Percentiles rank a stretch among this genome's conserved stretches.
phyloP scores from a whole-genome alignment of 2,329 filamentous ascomycete species.

The Fusarium cyanostomum region DNA sequence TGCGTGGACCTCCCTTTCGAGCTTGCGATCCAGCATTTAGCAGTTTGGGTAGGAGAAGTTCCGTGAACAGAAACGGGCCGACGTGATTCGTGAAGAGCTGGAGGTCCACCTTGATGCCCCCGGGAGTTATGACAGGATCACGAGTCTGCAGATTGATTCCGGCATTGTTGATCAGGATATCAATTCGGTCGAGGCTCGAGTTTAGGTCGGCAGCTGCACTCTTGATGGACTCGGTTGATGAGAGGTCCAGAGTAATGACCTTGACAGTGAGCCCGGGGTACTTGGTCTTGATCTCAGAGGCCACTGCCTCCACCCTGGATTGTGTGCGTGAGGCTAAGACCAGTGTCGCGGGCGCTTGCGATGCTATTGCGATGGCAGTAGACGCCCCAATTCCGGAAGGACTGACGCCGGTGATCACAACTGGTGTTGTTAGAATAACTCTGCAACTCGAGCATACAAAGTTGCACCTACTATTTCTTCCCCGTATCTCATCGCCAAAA shows the following conservation, averaged over 20 bases:
- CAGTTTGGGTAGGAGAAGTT: slow-evolving; percentile 48
- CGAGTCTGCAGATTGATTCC: slow-evolving; percentile 15
- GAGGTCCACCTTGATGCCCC: slow-evolving; percentile 1
- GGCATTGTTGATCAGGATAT: slow-evolving; percentile 28
- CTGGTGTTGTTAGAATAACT: neutral
- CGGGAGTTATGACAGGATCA: neutral
- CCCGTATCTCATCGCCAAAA: neutral
- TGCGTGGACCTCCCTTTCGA: slow-evolving; percentile 34
- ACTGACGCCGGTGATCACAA: slow-evolving; percentile 18
- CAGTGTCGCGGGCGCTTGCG: slow-evolving; percentile 3
- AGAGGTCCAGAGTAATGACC: slow-evolving; percentile 7
- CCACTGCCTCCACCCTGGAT: slow-evolving; percentile 1
- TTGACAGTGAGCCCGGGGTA: neutral
- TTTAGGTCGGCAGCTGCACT: neutral
- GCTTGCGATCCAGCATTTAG: slow-evolving; percentile 17
- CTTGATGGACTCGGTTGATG: slow-evolving; percentile 10
- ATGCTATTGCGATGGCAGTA: slow-evolving; percentile 12
- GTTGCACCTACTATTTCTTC: slow-evolving; percentile 5
- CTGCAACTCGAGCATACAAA: too few relatives aligned
- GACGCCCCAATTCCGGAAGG: slow-evolving; percentile 12
- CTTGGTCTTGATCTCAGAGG: neutral
- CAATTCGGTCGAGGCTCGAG: neutral
- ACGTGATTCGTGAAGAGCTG: slow-evolving; percentile 51
- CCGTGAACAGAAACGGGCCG: slow-evolving; percentile 53
- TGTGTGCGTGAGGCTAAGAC: slow-evolving; percentile 16